Conservation (phyloP, 768 basidiomycete genomes). For the Melanogaster broomeanus region DNA sequence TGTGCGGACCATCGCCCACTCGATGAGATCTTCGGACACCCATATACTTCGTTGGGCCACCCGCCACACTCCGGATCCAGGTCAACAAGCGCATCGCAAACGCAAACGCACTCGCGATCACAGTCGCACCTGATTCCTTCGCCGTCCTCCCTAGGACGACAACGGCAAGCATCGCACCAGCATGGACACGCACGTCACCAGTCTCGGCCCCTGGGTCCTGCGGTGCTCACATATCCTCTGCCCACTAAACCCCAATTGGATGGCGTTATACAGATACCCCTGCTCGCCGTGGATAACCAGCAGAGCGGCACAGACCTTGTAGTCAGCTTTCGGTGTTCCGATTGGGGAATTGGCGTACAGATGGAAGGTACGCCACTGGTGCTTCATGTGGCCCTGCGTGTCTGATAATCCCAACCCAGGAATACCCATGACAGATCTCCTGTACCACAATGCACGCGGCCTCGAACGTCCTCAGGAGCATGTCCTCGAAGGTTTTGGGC, state of each 20-base stretch:
- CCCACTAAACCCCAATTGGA: slow-evolving; percentile 20
- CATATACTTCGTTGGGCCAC: not conserved
- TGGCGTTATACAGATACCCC: slow-evolving; percentile 20
- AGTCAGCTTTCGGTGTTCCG: slow-evolving; percentile 20
- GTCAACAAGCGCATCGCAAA: not conserved
- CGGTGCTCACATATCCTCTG: slow-evolving; percentile 18
- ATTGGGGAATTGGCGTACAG: slow-evolving; percentile 23
- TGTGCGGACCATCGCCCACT: slow-evolving; percentile 28
- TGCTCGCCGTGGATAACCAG: slow-evolving; percentile 24
- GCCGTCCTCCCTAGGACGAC: not conserved
- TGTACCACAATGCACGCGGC: slow-evolving; percentile 19
- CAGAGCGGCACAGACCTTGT: slow-evolving; percentile 17
- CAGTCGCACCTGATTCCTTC: not conserved
- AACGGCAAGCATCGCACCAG: not conserved
- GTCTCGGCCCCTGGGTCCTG: not conserved
- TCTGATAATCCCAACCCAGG: slow-evolving; percentile 9
- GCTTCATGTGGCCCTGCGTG: not conserved
- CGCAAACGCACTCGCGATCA: not conserved
- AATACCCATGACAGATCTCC: slow-evolving; percentile 26
- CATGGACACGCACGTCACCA: not conserved
- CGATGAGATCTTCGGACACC: slow-evolving; percentile 25
- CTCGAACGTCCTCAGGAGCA: slow-evolving; percentile 19
- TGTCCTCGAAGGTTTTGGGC: slow-evolving; percentile 22
- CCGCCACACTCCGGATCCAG: not conserved
- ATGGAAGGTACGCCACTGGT: slow-evolving; percentile 15